Evolutionary conservation across 2,329 filamentous ascomycete species (phyloP).

Genomic region (Blastomyces percursus): DNA sequence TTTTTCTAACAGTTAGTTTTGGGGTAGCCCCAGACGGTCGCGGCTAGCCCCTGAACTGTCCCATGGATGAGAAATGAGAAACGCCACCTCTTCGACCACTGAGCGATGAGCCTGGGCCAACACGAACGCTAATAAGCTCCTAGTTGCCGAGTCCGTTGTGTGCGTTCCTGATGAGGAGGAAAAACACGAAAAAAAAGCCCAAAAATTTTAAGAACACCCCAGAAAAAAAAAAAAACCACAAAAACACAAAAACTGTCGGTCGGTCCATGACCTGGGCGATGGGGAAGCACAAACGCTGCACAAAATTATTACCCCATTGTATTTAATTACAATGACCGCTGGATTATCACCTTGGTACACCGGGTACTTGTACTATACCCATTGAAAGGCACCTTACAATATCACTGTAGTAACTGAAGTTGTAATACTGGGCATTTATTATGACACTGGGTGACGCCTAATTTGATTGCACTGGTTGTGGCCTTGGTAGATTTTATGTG

Average conservation of each 20-base stretch:
- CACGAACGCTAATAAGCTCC: neutral
- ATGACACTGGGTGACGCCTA: no score
- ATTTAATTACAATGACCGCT: neutral
- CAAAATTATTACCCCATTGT: neutral
- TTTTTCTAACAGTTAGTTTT: neutral
- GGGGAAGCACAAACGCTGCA: neutral
- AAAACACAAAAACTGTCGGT: neutral
- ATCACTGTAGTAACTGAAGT: no score
- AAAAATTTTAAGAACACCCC: neutral
- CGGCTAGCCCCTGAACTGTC: conserved; percentile 4
- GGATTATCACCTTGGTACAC: neutral
- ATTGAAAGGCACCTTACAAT: no score
- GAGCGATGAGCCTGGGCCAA: neutral
- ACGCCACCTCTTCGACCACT: conserved; percentile 12
- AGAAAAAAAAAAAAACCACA: neutral
- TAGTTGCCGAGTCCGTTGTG: neutral
- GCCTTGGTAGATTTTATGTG: no score
- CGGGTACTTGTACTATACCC: neutral
- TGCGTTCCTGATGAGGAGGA: neutral
- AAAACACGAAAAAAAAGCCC: neutral
- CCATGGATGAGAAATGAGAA: conserved; percentile 16
- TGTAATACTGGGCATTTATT: no score
- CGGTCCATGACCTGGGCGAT: neutral
- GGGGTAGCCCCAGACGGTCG: neutral
- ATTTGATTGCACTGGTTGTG: no score